Evolutionary conservation across 305 asterid genomes (phyloP).

Genomic region (Coffea humblotiana): DNA sequence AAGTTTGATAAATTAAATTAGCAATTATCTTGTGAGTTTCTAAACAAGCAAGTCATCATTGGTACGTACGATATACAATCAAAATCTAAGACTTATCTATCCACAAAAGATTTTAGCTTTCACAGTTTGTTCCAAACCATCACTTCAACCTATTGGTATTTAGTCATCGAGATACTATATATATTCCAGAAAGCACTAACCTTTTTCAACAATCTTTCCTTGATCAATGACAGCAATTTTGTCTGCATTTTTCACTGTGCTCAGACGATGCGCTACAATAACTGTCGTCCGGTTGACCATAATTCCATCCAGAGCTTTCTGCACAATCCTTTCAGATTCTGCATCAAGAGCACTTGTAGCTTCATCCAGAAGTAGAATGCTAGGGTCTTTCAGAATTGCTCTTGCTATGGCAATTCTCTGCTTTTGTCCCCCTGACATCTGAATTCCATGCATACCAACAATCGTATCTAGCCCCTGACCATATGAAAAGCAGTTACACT

Average conservation of each 20-base stretch:
- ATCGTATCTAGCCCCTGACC: slow-evolving; percentile 73
- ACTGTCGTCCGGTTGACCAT: slow-evolving; percentile 80
- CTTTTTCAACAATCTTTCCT: slow-evolving; percentile 83
- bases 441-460: slow-evolving; percentile 94
- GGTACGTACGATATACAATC: too few relatives aligned
- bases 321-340: slow-evolving; percentile 87
- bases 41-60: too few relatives aligned
- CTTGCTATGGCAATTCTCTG: slow-evolving; percentile 92
- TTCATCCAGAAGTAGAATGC: slow-evolving; percentile 81
- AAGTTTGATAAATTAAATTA: not conserved
- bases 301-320: slow-evolving; percentile 79
- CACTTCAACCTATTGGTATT: too few relatives aligned
- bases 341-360: slow-evolving; percentile 96
- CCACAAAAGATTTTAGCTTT: too few relatives aligned
- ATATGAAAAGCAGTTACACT: too few relatives aligned
- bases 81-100: too few relatives aligned
- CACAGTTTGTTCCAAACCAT: too few relatives aligned
- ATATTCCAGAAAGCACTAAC: slow-evolving; percentile 19
- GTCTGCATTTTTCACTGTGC: slow-evolving; percentile 81
- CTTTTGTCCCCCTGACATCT: slow-evolving; percentile 94
- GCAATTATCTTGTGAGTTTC: too few relatives aligned
- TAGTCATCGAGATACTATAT: too few relatives aligned
- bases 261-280: slow-evolving; percentile 84
- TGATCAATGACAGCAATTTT: slow-evolving; percentile 71
- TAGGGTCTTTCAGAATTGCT: slow-evolving; percentile 81